phyloP scores from a whole-genome alignment of 371 early-diverging fungal genomes.

The Rhizopus stolonifer region DNA sequence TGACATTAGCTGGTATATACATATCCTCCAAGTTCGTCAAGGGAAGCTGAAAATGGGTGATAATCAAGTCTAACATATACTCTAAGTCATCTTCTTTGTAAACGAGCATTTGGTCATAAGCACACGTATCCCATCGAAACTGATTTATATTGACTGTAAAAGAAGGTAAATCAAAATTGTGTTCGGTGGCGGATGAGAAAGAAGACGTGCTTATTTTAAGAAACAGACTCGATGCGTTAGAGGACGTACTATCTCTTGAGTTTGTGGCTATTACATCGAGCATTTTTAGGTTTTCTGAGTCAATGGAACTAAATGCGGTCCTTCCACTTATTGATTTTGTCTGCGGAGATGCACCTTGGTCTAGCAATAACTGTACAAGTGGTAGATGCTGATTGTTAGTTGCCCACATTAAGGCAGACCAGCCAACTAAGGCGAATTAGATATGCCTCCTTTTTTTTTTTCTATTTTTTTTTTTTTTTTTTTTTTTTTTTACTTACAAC shows the following conservation, averaged over 20 bases:
- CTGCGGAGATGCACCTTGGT: constrained; percentile 73
- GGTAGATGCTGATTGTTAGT: constrained; percentile 81
- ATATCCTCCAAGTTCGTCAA: constrained; percentile 53
- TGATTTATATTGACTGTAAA: constrained; percentile 30
- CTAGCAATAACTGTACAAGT: constrained; percentile 74
- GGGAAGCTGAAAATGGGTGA: constrained; percentile 63
- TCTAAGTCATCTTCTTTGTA: constrained; percentile 70
- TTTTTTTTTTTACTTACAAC: constrained; percentile 26
- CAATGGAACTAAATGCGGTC: constrained; percentile 78
- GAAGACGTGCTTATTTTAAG: constrained; percentile 27
- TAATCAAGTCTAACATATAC: constrained; percentile 69
- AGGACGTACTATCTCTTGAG: constrained; percentile 59
- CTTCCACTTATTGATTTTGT: constrained; percentile 76
- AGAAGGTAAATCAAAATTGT: constrained; percentile 49
- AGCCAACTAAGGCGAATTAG: constrained; percentile 64
- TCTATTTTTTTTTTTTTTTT: too few species aligned
- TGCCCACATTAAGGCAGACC: constrained; percentile 97
- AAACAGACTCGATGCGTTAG: constrained; percentile 39
- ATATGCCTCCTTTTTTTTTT: background rate
- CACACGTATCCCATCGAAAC: constrained; percentile 79
- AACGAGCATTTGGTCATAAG: constrained; percentile 90
- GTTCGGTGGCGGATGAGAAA: constrained; percentile 27
- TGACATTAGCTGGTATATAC: constrained; percentile 78
- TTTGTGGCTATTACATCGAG: constrained; percentile 59
- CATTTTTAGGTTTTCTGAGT: constrained; percentile 54